phyloP scores from a whole-genome alignment of 345 rosid species.

The Streptanthus diversifolius region DNA sequence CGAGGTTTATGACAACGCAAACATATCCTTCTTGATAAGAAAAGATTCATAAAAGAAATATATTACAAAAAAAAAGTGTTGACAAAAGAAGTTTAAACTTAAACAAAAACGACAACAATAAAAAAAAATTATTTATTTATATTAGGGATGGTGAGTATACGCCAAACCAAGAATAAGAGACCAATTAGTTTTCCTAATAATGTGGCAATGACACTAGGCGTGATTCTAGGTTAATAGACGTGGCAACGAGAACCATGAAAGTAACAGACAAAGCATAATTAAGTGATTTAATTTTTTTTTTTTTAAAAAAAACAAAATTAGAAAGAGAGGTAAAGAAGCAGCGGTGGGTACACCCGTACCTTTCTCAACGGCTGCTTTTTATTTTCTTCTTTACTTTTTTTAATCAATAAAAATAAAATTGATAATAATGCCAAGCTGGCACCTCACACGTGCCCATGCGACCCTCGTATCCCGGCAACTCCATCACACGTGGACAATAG shows the following conservation, averaged over 20 bases:
- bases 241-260: conserved; percentile 30
- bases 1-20: background rate
- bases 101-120: background rate
- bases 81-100: background rate
- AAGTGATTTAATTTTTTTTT: background rate
- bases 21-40: background rate
- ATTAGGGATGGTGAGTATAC: conserved; percentile 4
- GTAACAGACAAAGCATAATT: conserved; percentile 19
- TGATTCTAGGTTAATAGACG: background rate
- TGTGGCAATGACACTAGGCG: conserved; percentile 19
- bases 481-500: conserved; percentile 32
- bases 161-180: conserved; percentile 25
- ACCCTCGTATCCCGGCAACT: conserved; percentile 34
- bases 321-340: conserved; percentile 13
- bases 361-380: conserved; percentile 32
- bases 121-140: background rate
- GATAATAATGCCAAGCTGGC: conserved; percentile 34
- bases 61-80: background rate
- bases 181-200: conserved; percentile 2
- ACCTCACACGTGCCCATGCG: conserved; percentile 39
- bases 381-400: background rate
- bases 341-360: conserved; percentile 36
- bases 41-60: background rate
- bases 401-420: background rate
- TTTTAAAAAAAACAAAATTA: background rate